Evolutionary conservation across 2,329 filamentous ascomycete species (phyloP), one percentile per base, ranked within the genome.

Genomic region (Aureobasidium leucospermi): DNA sequence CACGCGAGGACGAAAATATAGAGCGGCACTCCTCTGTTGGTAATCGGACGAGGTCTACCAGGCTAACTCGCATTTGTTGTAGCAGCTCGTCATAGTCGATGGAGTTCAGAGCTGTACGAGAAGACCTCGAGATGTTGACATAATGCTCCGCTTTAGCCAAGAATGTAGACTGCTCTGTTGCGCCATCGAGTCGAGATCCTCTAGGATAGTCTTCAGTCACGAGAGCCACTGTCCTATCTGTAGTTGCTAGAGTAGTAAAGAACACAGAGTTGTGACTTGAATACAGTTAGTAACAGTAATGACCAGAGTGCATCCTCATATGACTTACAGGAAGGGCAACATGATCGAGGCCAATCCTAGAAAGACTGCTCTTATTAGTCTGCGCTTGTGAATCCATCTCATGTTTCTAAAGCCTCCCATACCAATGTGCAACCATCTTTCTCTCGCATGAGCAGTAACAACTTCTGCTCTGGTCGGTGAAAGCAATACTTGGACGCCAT

Each of bases 341-440:
- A 45, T 6, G 11, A 45, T 6, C 15, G 52, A 34, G 29, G 31
- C 29, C 13, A 32, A 16, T 28, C 6, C 10, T 4, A 56, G 52
- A 13, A 45, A 7, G 9, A 36, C 32, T 23, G 41, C 29, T 36
- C 9, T 8, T 1, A 28, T 10, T 6, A 56, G 11, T 16, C 52
- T 56, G 3, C 52, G 52, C 13, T 45, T 45, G n/a, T 43, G 41
- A 3, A 56, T 45, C 52, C 39, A 36, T 42, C 7, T 56, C 16
- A 36, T 36, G 16, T 56, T 56, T 16, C 52, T 45, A 5, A 56
- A 4, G 8, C 39, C 39, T 28, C 52, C 52, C 15, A 45, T 16
- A n/a, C 52, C 52, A 28, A 45, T 39, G n/a, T 56, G 52, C 9
- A 56, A 9, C 52, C 52, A 56, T 45, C 41, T 28, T 3, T 43